Conservation (phyloP, 495 filamentous ascomycete species). For the Penicillium alfredii region DNA sequence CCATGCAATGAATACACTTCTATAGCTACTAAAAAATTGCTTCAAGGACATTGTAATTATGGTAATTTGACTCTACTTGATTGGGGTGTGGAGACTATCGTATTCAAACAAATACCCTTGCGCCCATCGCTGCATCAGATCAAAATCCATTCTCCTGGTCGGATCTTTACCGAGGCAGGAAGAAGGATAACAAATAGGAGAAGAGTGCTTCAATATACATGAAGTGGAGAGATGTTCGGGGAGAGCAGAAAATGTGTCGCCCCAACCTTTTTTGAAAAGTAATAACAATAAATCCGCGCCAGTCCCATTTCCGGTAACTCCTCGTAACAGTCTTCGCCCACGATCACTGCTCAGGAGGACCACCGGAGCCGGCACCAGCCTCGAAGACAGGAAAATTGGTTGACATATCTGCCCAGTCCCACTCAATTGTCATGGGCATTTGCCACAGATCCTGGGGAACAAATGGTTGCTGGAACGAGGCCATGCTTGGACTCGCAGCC, state of each 20-base stretch:
- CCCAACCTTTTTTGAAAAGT: too few relatives aligned
- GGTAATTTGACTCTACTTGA: neutral
- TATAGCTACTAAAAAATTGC: neutral
- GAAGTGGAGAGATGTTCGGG: conserved; percentile 4
- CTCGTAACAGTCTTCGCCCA: conserved; percentile 10
- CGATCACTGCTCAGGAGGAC: conserved; percentile 21
- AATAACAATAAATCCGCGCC: too few relatives aligned
- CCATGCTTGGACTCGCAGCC: conserved; percentile 36
- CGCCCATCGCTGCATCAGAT: conserved; percentile 10
- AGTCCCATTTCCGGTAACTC: conserved; percentile 4
- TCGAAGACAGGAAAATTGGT: conserved; percentile 45
- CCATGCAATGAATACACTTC: neutral
- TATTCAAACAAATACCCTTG: neutral
- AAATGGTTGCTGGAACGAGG: conserved; percentile 78
- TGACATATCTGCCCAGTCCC: conserved; percentile 93
- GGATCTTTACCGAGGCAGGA: too few relatives aligned
- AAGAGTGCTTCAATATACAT: conserved; percentile 9
- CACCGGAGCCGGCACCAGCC: conserved; percentile 16
- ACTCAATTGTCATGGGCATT: conserved; percentile 93
- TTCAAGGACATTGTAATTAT: too few relatives aligned
- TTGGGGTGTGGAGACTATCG: too few relatives aligned
- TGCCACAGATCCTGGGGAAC: conserved; percentile 97
- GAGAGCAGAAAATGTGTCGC: too few relatives aligned
- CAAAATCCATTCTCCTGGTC: too few relatives aligned
- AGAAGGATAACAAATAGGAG: too few relatives aligned